Evolutionary conservation across 345 rosid genomes (phyloP), one percentile per base, ranked within the genome.

Genomic region (Crucihimalaya himalaica): DNA sequence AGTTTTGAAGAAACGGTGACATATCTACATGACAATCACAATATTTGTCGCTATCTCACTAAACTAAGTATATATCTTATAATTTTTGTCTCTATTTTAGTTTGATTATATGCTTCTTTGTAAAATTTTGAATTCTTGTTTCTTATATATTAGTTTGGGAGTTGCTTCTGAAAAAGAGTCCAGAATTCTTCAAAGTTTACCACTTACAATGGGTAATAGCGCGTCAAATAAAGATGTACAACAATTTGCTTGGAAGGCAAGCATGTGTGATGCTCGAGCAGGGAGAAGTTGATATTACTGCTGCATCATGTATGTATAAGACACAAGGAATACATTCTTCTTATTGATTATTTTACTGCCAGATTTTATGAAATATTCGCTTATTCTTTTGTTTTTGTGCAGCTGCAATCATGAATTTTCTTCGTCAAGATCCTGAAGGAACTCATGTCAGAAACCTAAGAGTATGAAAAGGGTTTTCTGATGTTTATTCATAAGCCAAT

Each of bases 121-220:
- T 57, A 15, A 58, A 32, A 4, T 1, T 3, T 20, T 12, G 25
- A 23, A 16, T 0, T 35, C 6, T 23, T 66, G 19, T n/a, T 64
- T 55, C 13, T 46, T 46, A 18, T 25, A 4, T 54, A 4, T 54
- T 56, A 73, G 77, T 64, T 64, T 73, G 77, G 77, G 71, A 73
- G 39, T 11, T 16, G n/a, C 71, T 73, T 65, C 21, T 48, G 18
- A 15, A 8, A 65, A 23, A 32, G 48, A 64, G 9, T n/a, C 65
- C 48, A 32, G 42, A n/a, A 0, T 73, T 64, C 25, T 73, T 64
- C 77, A 34, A 2, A 4, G 0, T 8, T 1, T 73, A 55, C 50
- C 0, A 45, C 32, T 12, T 56, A 1, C 5, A 10, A 18, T 7
- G 47, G 23, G 19, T 18, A 8, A 5, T 37, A 1, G 12, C 1